phyloP scores from a whole-genome alignment of 2,329 filamentous ascomycete genomes.

The Stagonosporopsis rhizophila region DNA sequence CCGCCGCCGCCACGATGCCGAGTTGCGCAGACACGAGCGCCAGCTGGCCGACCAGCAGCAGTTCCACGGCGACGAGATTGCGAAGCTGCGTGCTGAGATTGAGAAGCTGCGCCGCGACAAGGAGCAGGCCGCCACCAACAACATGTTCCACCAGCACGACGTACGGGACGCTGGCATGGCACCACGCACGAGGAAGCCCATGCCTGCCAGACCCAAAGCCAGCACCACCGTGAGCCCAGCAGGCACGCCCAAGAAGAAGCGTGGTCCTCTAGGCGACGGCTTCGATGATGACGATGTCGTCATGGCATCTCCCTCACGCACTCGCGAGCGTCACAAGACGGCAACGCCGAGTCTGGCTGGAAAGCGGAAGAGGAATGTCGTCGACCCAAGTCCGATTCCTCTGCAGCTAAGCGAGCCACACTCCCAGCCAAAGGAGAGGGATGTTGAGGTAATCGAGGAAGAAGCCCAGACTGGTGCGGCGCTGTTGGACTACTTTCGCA shows the following conservation, averaged over 20 bases:
- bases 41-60: conserved; percentile 69
- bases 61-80: conserved; percentile 68
- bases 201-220: conserved; percentile 35
- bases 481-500: conserved; percentile 48
- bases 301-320: conserved; percentile 62
- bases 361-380: conserved; percentile 71
- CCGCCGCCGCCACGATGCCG: conserved; percentile 71
- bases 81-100: conserved; percentile 68
- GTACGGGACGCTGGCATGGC: conserved; percentile 63
- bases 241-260: conserved; percentile 67
- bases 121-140: conserved; percentile 70
- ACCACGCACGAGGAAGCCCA: conserved; percentile 49
- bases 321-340: conserved; percentile 56
- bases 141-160: conserved; percentile 76
- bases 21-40: conserved; percentile 67
- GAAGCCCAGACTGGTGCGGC: conserved; percentile 30
- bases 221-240: conserved; percentile 39
- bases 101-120: conserved; percentile 71
- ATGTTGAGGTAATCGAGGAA: conserved; percentile 19
- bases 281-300: conserved; percentile 74
- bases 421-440: conserved; percentile 49
- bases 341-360: conserved; percentile 66
- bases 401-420: conserved; percentile 57
- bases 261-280: conserved; percentile 70
- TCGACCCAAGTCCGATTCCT: conserved; percentile 70